Conservation (phyloP, 176 grass and related monocot genomes). For the Puccinellia tenuiflora region DNA sequence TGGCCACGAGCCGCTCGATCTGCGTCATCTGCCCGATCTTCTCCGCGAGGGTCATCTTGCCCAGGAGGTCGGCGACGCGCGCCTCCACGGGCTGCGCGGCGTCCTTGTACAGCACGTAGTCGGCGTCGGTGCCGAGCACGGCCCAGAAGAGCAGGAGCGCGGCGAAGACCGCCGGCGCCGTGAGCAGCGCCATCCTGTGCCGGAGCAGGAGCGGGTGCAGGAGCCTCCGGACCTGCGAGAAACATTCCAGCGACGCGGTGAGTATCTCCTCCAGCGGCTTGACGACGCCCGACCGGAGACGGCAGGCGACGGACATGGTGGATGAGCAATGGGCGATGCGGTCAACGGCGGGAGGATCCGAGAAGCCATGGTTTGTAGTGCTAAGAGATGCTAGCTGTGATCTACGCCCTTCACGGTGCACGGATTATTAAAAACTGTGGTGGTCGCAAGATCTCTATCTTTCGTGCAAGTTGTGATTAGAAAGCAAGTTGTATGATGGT, state of each 20-base stretch:
- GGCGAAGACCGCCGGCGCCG: slow-evolving; percentile 32
- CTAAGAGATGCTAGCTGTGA: neutral
- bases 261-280: slow-evolving; percentile 33
- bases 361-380: neutral
- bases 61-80: slow-evolving; percentile 56
- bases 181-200: slow-evolving; percentile 62
- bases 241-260: slow-evolving; percentile 32
- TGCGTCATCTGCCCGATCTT: slow-evolving; percentile 99
- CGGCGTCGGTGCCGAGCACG: slow-evolving; percentile 31
- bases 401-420: neutral
- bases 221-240: slow-evolving; percentile 35
- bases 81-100: slow-evolving; percentile 35
- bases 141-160: slow-evolving; percentile 49
- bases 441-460: neutral
- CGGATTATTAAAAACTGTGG: neutral
- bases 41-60: slow-evolving; percentile 70
- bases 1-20: slow-evolving; percentile 70
- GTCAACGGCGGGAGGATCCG: slow-evolving; percentile 8
- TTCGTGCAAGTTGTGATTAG: neutral
- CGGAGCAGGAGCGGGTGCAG: slow-evolving; percentile 27
- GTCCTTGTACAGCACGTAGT: slow-evolving; percentile 63
- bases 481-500: neutral
- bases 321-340: neutral
- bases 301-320: slow-evolving; percentile 9
- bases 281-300: slow-evolving; percentile 16